phyloP scores from a whole-genome alignment of 2,329 filamentous ascomycete species.

The Trichophyton schoenleinii region DNA sequence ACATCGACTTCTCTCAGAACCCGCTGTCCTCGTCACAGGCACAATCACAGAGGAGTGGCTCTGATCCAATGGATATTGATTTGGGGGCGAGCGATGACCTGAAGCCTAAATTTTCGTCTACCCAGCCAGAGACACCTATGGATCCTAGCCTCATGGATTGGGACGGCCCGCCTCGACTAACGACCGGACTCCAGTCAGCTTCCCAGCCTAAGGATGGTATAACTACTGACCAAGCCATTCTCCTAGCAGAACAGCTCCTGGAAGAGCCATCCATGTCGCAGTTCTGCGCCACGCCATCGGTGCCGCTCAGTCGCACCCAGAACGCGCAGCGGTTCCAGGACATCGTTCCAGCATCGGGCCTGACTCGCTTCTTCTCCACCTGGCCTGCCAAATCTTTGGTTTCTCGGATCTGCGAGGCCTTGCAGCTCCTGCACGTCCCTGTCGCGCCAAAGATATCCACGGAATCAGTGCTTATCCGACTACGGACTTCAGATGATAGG shows the following conservation, averaged over 20 bases:
- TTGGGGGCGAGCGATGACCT: conserved; percentile 22
- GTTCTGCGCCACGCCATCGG: conserved; percentile 65
- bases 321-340: conserved; percentile 78
- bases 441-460: conserved; percentile 35
- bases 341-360: conserved; percentile 73
- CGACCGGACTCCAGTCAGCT: conserved; percentile 31
- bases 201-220: conserved; percentile 35
- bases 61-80: conserved; percentile 44
- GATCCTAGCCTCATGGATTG: conserved; percentile 72
- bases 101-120: conserved; percentile 53
- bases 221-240: conserved; percentile 24
- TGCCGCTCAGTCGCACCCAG: conserved; percentile 77
- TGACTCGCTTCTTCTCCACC: conserved; percentile 85
- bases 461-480: conserved; percentile 50
- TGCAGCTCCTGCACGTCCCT: conserved; percentile 76
- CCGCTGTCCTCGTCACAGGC: conserved; percentile 35
- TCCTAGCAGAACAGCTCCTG: conserved; percentile 52
- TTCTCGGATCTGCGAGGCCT: conserved; percentile 63
- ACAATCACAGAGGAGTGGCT: conserved; percentile 25
- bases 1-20: conserved; percentile 69
- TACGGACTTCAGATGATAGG: conserved; percentile 54
- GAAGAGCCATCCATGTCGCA: conserved; percentile 78
- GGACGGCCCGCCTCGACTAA: conserved; percentile 58
- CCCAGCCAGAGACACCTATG: conserved; percentile 69
- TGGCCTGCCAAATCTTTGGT: conserved; percentile 63